Conservation (phyloP, 768 basidiomycete species). For the Mycena albidolilacea region DNA sequence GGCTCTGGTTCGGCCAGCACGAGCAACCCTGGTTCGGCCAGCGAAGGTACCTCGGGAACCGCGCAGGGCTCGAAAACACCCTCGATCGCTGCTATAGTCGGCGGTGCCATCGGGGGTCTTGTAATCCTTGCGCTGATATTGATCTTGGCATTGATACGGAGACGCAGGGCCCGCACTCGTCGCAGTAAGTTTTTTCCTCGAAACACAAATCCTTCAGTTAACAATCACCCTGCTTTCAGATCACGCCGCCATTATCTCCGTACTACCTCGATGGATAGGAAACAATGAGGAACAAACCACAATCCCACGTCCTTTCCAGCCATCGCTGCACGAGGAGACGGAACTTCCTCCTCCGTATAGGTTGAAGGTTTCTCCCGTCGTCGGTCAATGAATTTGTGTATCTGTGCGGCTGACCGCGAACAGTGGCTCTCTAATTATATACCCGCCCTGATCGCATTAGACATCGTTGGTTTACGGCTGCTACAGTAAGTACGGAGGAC, state of each 20-base stretch:
- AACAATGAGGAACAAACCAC: background rate
- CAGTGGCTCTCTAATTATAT: no score
- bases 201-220: background rate
- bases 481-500: no score
- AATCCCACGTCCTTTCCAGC: background rate
- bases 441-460: no score
- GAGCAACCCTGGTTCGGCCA: background rate
- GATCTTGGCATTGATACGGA: background rate
- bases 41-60: background rate
- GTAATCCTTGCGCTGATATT: background rate
- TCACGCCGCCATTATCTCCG: accelerated
- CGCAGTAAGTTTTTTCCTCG: background rate
- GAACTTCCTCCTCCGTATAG: background rate
- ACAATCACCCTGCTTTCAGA: background rate
- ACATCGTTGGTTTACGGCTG: no score
- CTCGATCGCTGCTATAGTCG: background rate
- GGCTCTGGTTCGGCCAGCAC: no score
- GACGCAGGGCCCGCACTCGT: background rate
- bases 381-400: background rate
- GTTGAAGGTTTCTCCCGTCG: background rate
- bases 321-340: background rate
- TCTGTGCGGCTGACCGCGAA: no score
- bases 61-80: background rate
- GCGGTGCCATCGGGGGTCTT: background rate
- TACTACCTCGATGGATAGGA: background rate